Percentiles rank a stretch among this genome's conserved stretches.
These are phyloP conservation scores for Phyllachora maydis DNA, from an alignment of 2,329 filamentous ascomycete genomes.

Conservation along the genomic window DNA sequence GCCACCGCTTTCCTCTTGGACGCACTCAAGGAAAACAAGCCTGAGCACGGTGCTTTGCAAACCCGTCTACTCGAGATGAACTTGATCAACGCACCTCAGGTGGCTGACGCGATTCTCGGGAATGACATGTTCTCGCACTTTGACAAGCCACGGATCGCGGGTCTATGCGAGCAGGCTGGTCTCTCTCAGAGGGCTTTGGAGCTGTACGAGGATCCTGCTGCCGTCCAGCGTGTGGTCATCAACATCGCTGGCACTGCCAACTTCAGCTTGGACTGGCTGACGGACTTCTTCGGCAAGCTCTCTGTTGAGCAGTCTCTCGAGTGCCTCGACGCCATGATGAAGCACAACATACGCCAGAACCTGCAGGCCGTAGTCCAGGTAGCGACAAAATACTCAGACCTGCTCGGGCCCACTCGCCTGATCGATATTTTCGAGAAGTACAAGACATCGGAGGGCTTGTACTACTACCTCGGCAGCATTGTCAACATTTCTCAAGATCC, in stretches of 20 bases:
- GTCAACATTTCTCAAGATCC: slow-evolving; percentile 91
- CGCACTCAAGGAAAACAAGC: slow-evolving; percentile 82
- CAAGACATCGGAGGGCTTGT: slow-evolving; percentile 88
- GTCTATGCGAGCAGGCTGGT: slow-evolving; percentile 83
- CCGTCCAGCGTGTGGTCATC: slow-evolving; percentile 76
- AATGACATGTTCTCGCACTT: slow-evolving; percentile 99
- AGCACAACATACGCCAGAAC: slow-evolving; percentile 91
- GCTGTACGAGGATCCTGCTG: slow-evolving; percentile 77
- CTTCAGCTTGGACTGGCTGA: slow-evolving; percentile 78
- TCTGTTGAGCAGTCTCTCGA: slow-evolving; percentile 91
- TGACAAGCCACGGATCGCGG: slow-evolving; percentile 73
- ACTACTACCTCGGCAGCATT: slow-evolving; percentile 95
- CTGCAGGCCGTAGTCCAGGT: slow-evolving; percentile 87
- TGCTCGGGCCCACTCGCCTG: slow-evolving; percentile 68
- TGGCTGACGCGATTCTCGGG: slow-evolving; percentile 90
- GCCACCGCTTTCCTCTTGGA: slow-evolving; percentile 96
- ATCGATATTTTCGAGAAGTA: slow-evolving; percentile 96
- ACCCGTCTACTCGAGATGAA: slow-evolving; percentile 97
- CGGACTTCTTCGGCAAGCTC: slow-evolving; percentile 80
- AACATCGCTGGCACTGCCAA: slow-evolving; percentile 68
- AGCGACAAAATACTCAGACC: slow-evolving; percentile 92
- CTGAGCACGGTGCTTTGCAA: slow-evolving; percentile 83
- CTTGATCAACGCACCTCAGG: slow-evolving; percentile 84
- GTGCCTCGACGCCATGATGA: slow-evolving; percentile 90
- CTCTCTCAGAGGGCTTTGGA: slow-evolving; percentile 75